Base-by-base conservation (phyloP, 345 rosid species). In the Diplotaxis tenuifolia region DNA sequence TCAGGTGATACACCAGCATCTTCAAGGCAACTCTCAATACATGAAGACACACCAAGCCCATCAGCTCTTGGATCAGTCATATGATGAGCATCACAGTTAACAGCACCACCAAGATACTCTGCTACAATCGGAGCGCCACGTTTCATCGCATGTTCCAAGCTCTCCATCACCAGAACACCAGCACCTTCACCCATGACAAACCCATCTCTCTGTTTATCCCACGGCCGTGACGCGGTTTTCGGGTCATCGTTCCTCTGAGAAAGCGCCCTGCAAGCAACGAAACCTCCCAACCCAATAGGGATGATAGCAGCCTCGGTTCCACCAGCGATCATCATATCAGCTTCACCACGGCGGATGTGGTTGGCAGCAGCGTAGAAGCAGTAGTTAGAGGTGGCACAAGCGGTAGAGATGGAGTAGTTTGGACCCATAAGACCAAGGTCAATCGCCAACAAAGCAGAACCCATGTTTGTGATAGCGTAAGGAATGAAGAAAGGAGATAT, bases 341-440 rank as follows among this genome's bases (percentile, higher is more conserved):
- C 99, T 85, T 92, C 98, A 27, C 97, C 98, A n/a, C 95, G 91
- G 27, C 94, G 99, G 65, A 92, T 96, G 83, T 92, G 97, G 65
- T 96, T 92, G 7, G 99, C 98, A 83, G 99, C 99, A 67, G 98
- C 97, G 65, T 89, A 92, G 74, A 96, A 90, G 86, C 99, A 96
- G 76, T 85, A 92, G 78, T 95, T 96, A 45, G 99, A 96, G 20
- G 99, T 92, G 18, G 99, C 97, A 78, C 98, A 96, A 36, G 99
- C 98, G 62, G 99, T 89, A 57, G 99, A 96, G 52, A 96, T 96
- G 5, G 98, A 96, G 81, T 96, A 96, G 81, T 92, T 96, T 10
- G 99, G 99, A 67, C 99, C 99, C 98, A 90, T 96, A 56, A 96
- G 88, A 62, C 99, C 99, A 79, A 92, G 85, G n/a, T 92, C 99